Percentiles rank a stretch among this genome's conserved stretches.
Conservation (phyloP, 2,329 filamentous ascomycete species). For the Talaromyces sp. region DNA sequence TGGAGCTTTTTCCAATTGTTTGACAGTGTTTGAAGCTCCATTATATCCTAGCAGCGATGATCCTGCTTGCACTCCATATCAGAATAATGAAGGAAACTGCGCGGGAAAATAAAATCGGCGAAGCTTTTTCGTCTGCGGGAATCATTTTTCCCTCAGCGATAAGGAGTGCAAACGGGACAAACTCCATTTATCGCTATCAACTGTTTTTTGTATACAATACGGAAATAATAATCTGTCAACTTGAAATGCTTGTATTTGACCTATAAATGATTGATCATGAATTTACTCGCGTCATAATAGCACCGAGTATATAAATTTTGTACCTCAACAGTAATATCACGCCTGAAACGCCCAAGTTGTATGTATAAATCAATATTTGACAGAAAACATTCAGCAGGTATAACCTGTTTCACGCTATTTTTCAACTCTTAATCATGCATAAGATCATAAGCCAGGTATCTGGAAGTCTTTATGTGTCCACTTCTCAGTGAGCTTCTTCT, state of each 20-base stretch:
- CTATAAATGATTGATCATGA: not conserved
- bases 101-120: not conserved
- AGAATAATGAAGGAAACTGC: not conserved
- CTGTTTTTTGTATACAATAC: not conserved
- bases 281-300: not conserved
- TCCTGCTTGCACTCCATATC: not conserved
- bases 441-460: slow-evolving; percentile 33
- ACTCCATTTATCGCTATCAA: not conserved
- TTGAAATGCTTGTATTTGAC: not conserved
- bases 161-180: slow-evolving; percentile 11
- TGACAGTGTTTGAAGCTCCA: slow-evolving; percentile 41
- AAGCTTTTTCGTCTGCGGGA: not conserved
- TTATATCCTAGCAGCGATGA: slow-evolving; percentile 11
- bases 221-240: not conserved
- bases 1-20: slow-evolving; percentile 47
- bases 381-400: not conserved
- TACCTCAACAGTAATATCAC: not conserved
- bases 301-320: not conserved
- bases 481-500: slow-evolving; percentile 81
- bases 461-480: slow-evolving; percentile 96
- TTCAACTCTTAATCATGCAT: not conserved
- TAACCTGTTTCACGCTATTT: not conserved
- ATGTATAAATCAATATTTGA: not conserved
- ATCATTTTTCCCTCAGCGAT: slow-evolving; percentile 8
- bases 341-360: not conserved